These are phyloP conservation scores for Nemania serpens DNA, from an alignment of 2,329 filamentous ascomycete species.

Conservation along the genomic window DNA sequence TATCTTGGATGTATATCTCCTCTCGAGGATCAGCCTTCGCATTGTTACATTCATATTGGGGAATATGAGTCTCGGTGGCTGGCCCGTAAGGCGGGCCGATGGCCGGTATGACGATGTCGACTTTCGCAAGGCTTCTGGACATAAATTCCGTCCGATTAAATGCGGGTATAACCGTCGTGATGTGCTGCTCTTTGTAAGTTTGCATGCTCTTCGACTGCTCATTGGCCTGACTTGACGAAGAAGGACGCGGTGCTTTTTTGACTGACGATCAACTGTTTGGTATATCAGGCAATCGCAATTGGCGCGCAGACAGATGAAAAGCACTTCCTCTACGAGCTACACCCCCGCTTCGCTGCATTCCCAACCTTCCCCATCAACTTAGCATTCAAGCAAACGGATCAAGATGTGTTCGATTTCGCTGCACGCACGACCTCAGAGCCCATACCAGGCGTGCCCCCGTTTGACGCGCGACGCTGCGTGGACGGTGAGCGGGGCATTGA, in stretches of 20 bases:
- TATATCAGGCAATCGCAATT: constrained; percentile 45
- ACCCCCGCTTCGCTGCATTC: constrained; percentile 50
- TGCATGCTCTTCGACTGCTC: neutral
- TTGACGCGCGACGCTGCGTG: constrained; percentile 24
- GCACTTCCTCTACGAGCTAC: constrained; percentile 51
- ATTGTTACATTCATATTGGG: neutral
- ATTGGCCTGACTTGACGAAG: neutral
- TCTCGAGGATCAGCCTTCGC: neutral
- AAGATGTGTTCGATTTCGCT: constrained; percentile 40
- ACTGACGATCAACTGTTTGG: neutral
- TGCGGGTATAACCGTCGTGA: constrained; percentile 47
- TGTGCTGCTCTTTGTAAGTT: constrained; percentile 46
- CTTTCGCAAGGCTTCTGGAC: constrained; percentile 25
- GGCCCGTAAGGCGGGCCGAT: constrained; percentile 24
- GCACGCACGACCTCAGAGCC: constrained; percentile 22
- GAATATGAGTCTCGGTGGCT: constrained; percentile 16
- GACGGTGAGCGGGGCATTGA: constrained; percentile 27
- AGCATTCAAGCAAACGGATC: constrained; percentile 50
- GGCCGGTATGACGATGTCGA: constrained; percentile 29
- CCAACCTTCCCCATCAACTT: constrained; percentile 54
- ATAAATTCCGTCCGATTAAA: constrained; percentile 25
- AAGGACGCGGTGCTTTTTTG: neutral
- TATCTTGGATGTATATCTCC: neutral
- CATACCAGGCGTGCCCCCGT: constrained; percentile 24
- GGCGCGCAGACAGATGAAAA: constrained; percentile 46